These are phyloP conservation scores for Aspergillus homomorphus DNA, from an alignment of 495 filamentous ascomycete species.

Conservation along the genomic window DNA sequence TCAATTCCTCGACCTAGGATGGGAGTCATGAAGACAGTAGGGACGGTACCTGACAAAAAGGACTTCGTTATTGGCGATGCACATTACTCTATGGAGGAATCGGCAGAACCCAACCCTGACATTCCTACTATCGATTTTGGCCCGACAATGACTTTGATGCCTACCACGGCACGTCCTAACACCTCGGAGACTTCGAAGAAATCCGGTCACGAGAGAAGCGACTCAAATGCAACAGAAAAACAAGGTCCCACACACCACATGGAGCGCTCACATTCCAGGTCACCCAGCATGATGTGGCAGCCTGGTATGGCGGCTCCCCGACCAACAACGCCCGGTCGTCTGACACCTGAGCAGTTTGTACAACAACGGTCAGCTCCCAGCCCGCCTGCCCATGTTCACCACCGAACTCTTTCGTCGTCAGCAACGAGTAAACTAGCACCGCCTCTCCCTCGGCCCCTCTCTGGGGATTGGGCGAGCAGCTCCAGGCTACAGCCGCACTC, in stretches of 20 bases:
- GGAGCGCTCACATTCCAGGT: constrained; percentile 34
- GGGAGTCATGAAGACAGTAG: constrained; percentile 80
- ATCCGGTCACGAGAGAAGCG: constrained; percentile 38
- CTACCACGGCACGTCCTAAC: constrained; percentile 43
- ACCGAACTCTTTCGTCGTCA: constrained; percentile 52
- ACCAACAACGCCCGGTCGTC: constrained; percentile 44
- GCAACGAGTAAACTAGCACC: constrained; percentile 19
- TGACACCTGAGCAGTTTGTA: constrained; percentile 79
- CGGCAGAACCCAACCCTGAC: constrained; percentile 37
- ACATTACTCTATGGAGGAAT: constrained; percentile 45
- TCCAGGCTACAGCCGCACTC: constrained; percentile 42
- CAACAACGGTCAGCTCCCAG: constrained; percentile 69
- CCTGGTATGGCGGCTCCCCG: constrained; percentile 58
- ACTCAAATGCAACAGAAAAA: constrained; percentile 35
- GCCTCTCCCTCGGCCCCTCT: constrained; percentile 43
- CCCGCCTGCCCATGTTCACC: constrained; percentile 52
- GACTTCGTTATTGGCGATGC: constrained; percentile 60
- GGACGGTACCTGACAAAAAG: constrained; percentile 49
- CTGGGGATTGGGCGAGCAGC: constrained; percentile 56
- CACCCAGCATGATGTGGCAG: constrained; percentile 69
- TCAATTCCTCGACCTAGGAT: constrained; percentile 70
- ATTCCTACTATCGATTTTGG: constrained; percentile 87
- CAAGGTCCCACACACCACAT: constrained; percentile 27
- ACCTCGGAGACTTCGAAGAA: constrained; percentile 38
- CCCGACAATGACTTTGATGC: constrained; percentile 66